phyloP scores from a whole-genome alignment of 1,139 yeast species.

The Lodderomyces pseudojiufengensis region DNA sequence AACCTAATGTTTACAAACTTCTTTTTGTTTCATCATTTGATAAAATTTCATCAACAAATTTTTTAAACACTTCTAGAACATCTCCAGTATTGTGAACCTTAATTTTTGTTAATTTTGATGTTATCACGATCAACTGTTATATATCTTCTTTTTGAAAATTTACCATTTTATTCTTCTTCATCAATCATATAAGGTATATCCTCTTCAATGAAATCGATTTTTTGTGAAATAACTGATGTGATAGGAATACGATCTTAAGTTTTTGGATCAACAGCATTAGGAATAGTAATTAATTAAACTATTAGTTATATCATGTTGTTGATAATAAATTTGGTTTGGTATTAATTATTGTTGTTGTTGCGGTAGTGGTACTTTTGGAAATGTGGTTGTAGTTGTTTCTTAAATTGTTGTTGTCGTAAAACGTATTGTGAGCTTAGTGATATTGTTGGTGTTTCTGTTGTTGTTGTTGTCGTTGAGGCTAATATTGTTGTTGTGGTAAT shows the following conservation, averaged over 20 bases:
- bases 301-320: background rate
- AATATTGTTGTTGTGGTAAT: background rate
- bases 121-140: slow-evolving; percentile 17
- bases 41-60: slow-evolving; percentile 17
- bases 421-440: too few relatives aligned
- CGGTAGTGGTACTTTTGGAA: background rate
- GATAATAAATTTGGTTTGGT: background rate
- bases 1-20: slow-evolving; percentile 14
- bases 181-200: slow-evolving; percentile 11
- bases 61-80: slow-evolving; percentile 17
- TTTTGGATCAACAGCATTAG: background rate
- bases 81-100: slow-evolving; percentile 18
- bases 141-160: slow-evolving; percentile 13
- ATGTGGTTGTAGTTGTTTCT: background rate
- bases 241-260: slow-evolving; percentile 13
- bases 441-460: slow-evolving; percentile 3
- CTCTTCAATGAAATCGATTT: slow-evolving; percentile 11
- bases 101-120: slow-evolving; percentile 16
- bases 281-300: too few relatives aligned
- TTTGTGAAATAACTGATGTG: slow-evolving; percentile 17
- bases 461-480: slow-evolving; percentile 1
- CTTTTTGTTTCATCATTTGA: slow-evolving; percentile 16
- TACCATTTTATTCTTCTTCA: slow-evolving; percentile 6
- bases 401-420: slow-evolving; percentile 2
- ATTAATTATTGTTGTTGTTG: slow-evolving; percentile 3